Evolutionary conservation across 2,329 filamentous ascomycete genomes (phyloP).

Genomic region (Scedosporium dehoogii): DNA sequence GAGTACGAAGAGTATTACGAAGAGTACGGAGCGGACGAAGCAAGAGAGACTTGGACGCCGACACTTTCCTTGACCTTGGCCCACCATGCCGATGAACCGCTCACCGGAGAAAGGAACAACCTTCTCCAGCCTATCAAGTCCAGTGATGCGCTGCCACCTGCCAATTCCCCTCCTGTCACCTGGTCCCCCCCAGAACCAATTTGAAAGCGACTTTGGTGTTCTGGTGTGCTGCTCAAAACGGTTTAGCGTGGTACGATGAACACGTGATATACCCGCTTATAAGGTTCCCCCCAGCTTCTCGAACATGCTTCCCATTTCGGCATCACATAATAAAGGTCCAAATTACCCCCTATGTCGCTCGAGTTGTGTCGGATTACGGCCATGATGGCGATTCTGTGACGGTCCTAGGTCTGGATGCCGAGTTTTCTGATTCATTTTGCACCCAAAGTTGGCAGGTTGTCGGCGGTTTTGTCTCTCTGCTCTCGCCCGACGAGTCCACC

Average conservation of each 20-base stretch:
- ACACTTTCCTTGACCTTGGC: neutral
- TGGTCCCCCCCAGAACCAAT: neutral
- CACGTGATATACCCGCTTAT: neutral
- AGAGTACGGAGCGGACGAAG: neutral
- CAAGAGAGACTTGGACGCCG: neutral
- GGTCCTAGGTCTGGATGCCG: neutral
- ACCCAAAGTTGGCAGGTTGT: neutral
- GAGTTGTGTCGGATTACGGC: neutral
- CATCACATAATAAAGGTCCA: constrained; percentile 2
- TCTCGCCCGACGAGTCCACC: neutral
- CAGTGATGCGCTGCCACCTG: neutral
- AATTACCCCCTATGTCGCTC: constrained; percentile 2
- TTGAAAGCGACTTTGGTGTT: neutral
- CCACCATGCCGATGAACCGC: neutral
- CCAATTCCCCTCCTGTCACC: neutral
- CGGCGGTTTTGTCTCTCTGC: neutral
- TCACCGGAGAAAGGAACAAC: neutral
- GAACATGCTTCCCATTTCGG: constrained; percentile 4
- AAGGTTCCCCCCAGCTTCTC: constrained; percentile 5
- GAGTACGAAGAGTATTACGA: neutral
- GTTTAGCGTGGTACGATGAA: neutral
- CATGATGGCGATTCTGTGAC: constrained; percentile 4
- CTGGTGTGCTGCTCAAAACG: neutral
- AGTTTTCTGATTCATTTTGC: neutral
- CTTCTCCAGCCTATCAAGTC: neutral